Percentiles rank a stretch among this genome's conserved stretches.
phyloP scores from a whole-genome alignment of 371 early-diverging fungal species.

The Mortierella sp. region DNA sequence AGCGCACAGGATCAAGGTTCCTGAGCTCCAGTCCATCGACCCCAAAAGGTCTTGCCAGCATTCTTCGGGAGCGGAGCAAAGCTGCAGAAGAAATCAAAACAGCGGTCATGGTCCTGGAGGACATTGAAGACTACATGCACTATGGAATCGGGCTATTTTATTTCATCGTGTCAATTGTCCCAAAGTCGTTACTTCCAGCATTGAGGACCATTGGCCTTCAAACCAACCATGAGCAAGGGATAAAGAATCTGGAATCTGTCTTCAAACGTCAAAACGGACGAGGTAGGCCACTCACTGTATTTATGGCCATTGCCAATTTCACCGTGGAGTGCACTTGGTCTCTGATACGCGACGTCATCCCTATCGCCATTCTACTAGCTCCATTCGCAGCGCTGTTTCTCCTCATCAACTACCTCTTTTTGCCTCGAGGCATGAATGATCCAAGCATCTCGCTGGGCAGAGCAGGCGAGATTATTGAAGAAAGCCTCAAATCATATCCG shows the following conservation, averaged over 20 bases:
- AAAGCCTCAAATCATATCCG: conserved; percentile 50
- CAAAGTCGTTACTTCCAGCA: conserved; percentile 51
- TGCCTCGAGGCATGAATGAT: conserved; percentile 53
- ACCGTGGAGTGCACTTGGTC: too few species aligned
- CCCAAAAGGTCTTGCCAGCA: conserved; percentile 40
- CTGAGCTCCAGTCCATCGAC: conserved; percentile 12
- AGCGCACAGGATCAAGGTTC: conserved; percentile 19
- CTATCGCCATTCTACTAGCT: conserved; percentile 24
- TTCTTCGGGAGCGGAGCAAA: conserved; percentile 31
- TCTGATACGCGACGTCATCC: too few species aligned
- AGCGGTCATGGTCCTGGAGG: conserved; percentile 48
- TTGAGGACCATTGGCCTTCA: conserved; percentile 54
- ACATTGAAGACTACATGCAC: conserved; percentile 52
- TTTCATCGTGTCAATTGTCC: conserved; percentile 53
- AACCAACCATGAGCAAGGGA: conserved; percentile 50
- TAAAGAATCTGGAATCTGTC: conserved; percentile 46
- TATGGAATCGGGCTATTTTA: conserved; percentile 56
- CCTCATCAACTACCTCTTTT: conserved; percentile 52
- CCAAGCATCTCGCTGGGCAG: conserved; percentile 38
- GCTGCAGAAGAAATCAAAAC: conserved; percentile 44
- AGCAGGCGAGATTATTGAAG: conserved; percentile 46
- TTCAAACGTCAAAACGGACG: conserved; percentile 38
- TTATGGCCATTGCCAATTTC: too few species aligned
- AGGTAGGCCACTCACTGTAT: conserved; percentile 27
- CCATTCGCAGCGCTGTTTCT: conserved; percentile 54